Base-by-base conservation (phyloP, 305 asterid species). In the Fraxinus velutina region DNA sequence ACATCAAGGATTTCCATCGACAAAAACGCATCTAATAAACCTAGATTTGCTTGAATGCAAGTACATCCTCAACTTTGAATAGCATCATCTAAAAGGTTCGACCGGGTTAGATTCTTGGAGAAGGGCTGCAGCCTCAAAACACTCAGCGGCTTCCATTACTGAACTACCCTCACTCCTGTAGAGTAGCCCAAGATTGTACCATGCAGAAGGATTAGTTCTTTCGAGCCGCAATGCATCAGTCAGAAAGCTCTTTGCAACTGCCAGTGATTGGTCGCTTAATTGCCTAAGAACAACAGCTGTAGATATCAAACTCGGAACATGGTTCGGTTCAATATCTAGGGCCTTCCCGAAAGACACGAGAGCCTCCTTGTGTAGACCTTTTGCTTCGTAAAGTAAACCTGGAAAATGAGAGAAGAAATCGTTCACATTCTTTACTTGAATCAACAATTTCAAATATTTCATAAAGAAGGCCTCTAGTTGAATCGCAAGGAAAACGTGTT, bases 121-220 rank as follows among this genome's bases (percentile, higher is more conserved):
- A 80, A 90, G 64, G 27, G 92, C 88, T 30, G 99, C 99, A 84
- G 99, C 99, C 89, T 92, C 96, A 12, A 95, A 95, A 84, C 98
- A 95, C 82, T 93, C 97, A 0, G 89, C 97, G 7, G 98, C 98
- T 77, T 92, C 93, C 8, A 84, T 22, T 13, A 88, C 83, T 21
- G 88, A 88, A 9, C 87, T 83, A 30, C 42, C 79, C 74, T 89
- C 93, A 24, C 73, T 82, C 89, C 90, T 93, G 89, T 90, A 90
- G 33, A 95, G 86, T 62, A 95, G 86, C 50, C 99, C 99, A 4
- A 95, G 98, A 88, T 91, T 90, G 90, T 92, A 91, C 99, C 99
- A 95, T 0, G 98, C 99, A 0, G 80, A 78, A 71, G 93, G 88
- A 83, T 90, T 95, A 55, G 94, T 93, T 89, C 95, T 88, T 37